Conservation (phyloP, 768 basidiomycete genomes). For the Holtermannia corniformis region DNA sequence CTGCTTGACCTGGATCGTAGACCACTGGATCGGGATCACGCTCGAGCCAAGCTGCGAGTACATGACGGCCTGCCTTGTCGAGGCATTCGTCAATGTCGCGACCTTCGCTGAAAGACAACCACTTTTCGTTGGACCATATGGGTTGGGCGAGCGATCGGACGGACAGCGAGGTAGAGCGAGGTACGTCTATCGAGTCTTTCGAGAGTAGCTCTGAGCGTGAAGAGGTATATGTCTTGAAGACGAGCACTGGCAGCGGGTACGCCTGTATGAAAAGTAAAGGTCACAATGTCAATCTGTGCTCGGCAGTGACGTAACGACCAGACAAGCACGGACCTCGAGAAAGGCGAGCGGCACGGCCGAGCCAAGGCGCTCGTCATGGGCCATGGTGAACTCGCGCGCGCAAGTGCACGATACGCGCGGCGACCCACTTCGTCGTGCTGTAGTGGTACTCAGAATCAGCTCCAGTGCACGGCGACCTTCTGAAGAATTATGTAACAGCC, state of each 20-base stretch:
- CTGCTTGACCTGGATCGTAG: background rate
- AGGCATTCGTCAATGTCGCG: constrained; percentile 18
- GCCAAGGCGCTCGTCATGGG: background rate
- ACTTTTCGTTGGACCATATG: constrained; percentile 26
- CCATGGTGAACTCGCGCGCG: too few species aligned
- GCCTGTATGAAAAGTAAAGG: constrained; percentile 7
- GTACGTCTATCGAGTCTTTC: background rate
- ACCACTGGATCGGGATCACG: constrained; percentile 12
- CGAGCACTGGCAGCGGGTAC: constrained; percentile 29
- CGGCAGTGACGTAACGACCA: too few species aligned
- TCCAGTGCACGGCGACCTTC: too few species aligned
- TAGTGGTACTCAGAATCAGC: too few species aligned
- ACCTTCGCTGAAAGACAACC: constrained; percentile 23
- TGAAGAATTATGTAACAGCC: too few species aligned
- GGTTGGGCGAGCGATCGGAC: background rate
- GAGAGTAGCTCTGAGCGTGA: constrained; percentile 10
- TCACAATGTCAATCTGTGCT: too few species aligned
- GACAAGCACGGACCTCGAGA: constrained; percentile 22
- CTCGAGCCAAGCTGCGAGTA: constrained; percentile 24
- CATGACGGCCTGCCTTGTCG: constrained; percentile 7
- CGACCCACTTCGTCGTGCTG: too few species aligned
- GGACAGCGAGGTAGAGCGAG: background rate
- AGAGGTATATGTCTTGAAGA: constrained; percentile 15
- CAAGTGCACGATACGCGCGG: too few species aligned
- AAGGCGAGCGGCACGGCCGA: constrained; percentile 20